Evolutionary conservation across 2,329 filamentous ascomycete species (phyloP).

Genomic region (Canariomyces notabilis): DNA sequence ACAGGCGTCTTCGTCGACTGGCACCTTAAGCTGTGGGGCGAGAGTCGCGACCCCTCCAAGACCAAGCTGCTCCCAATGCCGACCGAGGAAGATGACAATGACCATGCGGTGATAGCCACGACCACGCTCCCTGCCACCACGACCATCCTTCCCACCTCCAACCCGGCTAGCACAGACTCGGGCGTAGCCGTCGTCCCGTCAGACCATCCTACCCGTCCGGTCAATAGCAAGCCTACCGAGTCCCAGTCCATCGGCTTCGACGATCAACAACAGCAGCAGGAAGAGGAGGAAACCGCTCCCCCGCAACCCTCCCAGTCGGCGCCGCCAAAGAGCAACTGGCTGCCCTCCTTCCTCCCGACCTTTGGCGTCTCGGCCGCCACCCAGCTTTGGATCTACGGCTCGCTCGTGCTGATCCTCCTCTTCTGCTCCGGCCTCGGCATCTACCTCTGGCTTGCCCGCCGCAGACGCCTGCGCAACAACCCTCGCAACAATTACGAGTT

Average conservation of each 20-base stretch:
- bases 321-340: slow-evolving; percentile 40
- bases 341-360: slow-evolving; percentile 83
- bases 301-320: slow-evolving; percentile 24
- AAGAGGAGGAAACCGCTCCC: slow-evolving; percentile 10
- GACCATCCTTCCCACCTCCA: slow-evolving; percentile 46
- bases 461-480: slow-evolving; percentile 68
- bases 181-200: slow-evolving; percentile 42
- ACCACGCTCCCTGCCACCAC: slow-evolving; percentile 62
- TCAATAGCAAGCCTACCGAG: slow-evolving; percentile 41
- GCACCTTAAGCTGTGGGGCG: slow-evolving; percentile 92
- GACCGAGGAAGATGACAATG: slow-evolving; percentile 73
- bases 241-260: slow-evolving; percentile 29
- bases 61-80: slow-evolving; percentile 76
- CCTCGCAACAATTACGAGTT: slow-evolving; percentile 87
- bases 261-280: slow-evolving; percentile 3
- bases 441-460: slow-evolving; percentile 76
- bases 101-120: slow-evolving; percentile 65
- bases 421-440: slow-evolving; percentile 79
- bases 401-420: slow-evolving; percentile 73
- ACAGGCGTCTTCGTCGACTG: slow-evolving; percentile 82
- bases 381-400: slow-evolving; percentile 89
- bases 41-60: slow-evolving; percentile 70
- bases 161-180: slow-evolving; percentile 20
- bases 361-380: slow-evolving; percentile 85
- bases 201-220: slow-evolving; percentile 61